Evolutionary conservation across 192 early-diverging fungal genomes (phyloP).

Genomic region (Dimargaris cristalligena): DNA sequence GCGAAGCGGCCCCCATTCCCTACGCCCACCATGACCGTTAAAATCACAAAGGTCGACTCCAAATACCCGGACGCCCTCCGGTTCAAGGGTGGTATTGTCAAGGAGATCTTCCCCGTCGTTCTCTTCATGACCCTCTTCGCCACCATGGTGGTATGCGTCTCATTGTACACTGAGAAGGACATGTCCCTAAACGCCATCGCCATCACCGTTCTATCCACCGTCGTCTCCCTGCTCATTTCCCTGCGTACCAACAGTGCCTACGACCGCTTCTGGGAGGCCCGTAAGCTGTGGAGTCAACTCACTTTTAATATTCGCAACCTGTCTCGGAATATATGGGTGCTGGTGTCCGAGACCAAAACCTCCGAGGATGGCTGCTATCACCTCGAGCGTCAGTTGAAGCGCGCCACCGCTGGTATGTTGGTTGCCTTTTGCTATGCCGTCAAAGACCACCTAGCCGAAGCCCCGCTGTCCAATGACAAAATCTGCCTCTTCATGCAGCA

Average conservation of each 20-base stretch:
- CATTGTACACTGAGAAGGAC: conserved; percentile 15
- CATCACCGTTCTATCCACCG: conserved; percentile 28
- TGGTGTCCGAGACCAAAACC: conserved; percentile 19
- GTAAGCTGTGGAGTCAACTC: conserved; percentile 62
- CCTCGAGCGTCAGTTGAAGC: conserved; percentile 34
- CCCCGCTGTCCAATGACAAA: background rate
- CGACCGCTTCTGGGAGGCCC: conserved; percentile 76
- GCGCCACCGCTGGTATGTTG: conserved; percentile 40
- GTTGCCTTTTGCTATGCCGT: conserved; percentile 44
- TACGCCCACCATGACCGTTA: background rate
- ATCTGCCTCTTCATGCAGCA: background rate
- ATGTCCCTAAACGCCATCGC: conserved; percentile 18
- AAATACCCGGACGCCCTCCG: conserved; percentile 15
- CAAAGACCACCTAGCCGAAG: conserved; percentile 53
- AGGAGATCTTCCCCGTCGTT: conserved; percentile 21
- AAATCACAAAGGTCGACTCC: conserved; percentile 7
- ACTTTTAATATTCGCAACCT: conserved; percentile 55
- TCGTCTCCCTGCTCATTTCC: conserved; percentile 33
- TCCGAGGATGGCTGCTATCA: background rate
- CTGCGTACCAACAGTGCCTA: conserved; percentile 45
- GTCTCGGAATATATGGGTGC: conserved; percentile 60
- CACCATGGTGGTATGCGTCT: conserved; percentile 26
- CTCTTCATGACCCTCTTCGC: conserved; percentile 24
- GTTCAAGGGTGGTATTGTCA: conserved; percentile 26
- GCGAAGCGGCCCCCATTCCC: background rate